Percentiles rank a stretch among this genome's conserved stretches.
These are phyloP conservation scores for Penicillium sp. DNA, from an alignment of 2,329 filamentous ascomycete genomes.

Conservation along the genomic window DNA sequence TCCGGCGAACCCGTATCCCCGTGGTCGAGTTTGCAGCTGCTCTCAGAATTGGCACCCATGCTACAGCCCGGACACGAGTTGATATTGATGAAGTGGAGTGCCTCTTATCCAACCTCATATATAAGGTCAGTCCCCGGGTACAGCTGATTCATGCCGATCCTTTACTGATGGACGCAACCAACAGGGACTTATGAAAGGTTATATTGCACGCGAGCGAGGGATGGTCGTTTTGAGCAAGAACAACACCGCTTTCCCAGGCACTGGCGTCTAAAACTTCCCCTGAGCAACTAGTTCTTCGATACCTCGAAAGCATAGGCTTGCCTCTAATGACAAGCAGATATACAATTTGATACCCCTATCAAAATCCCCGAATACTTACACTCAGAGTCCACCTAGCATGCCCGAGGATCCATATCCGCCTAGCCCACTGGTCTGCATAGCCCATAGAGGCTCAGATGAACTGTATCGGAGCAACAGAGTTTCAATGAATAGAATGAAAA, in stretches of 20 bases:
- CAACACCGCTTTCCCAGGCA: constrained; percentile 83
- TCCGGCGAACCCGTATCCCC: constrained; percentile 70
- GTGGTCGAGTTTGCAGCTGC: constrained; percentile 83
- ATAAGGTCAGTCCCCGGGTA: constrained; percentile 68
- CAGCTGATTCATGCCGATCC: neutral
- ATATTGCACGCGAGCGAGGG: constrained; percentile 86
- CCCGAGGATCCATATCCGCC: no score
- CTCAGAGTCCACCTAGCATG: neutral
- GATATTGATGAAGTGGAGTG: constrained; percentile 96
- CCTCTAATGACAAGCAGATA: neutral
- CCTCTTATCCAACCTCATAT: constrained; percentile 92
- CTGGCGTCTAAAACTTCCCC: constrained; percentile 56
- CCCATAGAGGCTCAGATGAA: no score
- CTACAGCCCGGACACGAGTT: constrained; percentile 55
- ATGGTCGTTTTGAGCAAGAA: constrained; percentile 92
- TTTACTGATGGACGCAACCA: constrained; percentile 16
- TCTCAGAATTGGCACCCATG: constrained; percentile 66
- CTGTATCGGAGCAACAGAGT: no score
- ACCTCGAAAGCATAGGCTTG: neutral
- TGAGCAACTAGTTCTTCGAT: neutral
- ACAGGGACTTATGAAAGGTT: constrained; percentile 93
- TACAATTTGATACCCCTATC: neutral
- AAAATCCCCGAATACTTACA: neutral
- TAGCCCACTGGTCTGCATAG: no score
- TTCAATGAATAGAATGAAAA: no score